These are phyloP conservation scores for Nannochloropsis salina DNA, from an alignment of 108 stramenopile species.

Conservation along the genomic window DNA sequence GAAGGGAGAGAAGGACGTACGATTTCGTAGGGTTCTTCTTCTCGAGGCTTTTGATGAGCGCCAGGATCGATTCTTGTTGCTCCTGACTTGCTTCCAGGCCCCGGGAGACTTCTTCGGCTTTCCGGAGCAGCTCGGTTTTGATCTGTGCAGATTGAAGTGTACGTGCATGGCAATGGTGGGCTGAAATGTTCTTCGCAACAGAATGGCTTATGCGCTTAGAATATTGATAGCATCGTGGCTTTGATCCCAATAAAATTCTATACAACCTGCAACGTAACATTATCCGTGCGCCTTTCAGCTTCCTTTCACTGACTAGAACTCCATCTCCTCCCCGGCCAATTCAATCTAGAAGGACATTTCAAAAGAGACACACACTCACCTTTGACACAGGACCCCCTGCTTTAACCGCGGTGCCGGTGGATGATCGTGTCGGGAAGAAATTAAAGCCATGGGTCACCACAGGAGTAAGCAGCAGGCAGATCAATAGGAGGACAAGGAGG, in stretches of 20 bases:
- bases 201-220: too few relatives aligned
- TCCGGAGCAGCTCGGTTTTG: not conserved
- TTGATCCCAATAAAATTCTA: too few relatives aligned
- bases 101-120: not conserved
- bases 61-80: not conserved
- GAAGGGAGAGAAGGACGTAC: not conserved
- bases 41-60: not conserved
- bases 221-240: too few relatives aligned
- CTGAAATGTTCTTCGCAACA: too few relatives aligned
- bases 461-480: too few relatives aligned
- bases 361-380: not conserved
- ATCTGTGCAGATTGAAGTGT: not conserved
- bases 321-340: not conserved
- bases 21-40: slow-evolving; percentile 8
- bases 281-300: not conserved
- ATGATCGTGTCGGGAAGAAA: not conserved
- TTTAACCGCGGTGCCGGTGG: not conserved
- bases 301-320: not conserved
- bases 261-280: too few relatives aligned
- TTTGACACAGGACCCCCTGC: not conserved
- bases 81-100: not conserved
- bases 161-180: not conserved
- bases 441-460: not conserved
- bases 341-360: not conserved
- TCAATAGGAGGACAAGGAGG: too few relatives aligned